Base-by-base conservation (phyloP, 768 basidiomycete species). In the Gelatoporia subvermispora region DNA sequence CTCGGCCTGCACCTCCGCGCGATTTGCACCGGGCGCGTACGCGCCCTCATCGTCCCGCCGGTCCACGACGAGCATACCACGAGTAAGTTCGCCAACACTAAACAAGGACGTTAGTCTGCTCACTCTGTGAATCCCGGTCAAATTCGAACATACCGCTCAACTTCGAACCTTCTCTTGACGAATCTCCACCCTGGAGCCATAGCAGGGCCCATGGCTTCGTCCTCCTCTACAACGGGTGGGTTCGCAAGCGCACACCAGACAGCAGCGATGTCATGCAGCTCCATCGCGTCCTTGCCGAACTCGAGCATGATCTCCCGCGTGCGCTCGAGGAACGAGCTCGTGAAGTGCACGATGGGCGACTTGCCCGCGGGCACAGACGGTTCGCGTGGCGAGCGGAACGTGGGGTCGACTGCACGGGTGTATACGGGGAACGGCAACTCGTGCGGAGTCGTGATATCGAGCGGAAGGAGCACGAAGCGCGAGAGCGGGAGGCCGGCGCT, bases 21-120 rank as follows among this genome's bases (percentile, higher is more conserved):
- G 80, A 61, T 83, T 88, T 13, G 70, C 69, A 8, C 85, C 85
- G 1, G 79, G 77, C 1, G 78, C 73, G 62, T 87, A 84, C 1
- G 77, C 82, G n/a, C 76, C 73, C 43, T 70, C 65, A 44, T 85
- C 86, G 8, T 73, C 75, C 37, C 92, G 75, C 52, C 87, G 71
- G 63, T 95, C 92, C 10, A 88, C 78, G 1, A 94, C 87, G 52
- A 92, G 73, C 88, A 93, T 92, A 10, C 92, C 91, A 24, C 89
- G 75, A 5, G 90, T 93, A 17, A 86, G 59, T 62, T 93, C 90
- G 1, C 89, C 92, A 2, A 63, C 72, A 41, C 92, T 87, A 42
- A 37, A 28, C n/a, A 8, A 25, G 42, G 3, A 22, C 36, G 22
- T 35, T 18, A 43, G 37, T 24, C 23, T 25, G 23, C 13, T 4